Evolutionary conservation across 208 protist species (phyloP), one percentile per base, ranked within the genome.

Genomic region (Blastocrithidia nonstop): DNA sequence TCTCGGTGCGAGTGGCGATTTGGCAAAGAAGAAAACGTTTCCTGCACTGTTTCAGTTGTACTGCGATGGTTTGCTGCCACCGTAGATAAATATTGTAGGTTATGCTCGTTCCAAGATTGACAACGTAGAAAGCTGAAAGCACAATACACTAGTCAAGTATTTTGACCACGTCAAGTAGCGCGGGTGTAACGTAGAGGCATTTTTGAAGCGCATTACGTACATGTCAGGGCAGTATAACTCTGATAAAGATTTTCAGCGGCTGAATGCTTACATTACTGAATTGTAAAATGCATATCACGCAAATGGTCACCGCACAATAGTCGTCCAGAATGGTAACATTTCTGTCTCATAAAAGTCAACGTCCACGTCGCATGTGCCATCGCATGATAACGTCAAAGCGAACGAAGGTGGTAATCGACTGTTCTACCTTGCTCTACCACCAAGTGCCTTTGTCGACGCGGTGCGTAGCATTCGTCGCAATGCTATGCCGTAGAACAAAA

Each of bases 11-110:
- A 89, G 73, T 29, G 84, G 84, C 17, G 88, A 95, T 58, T 66
- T 95, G 8, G 88, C 88, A 2, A 92, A 89, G 57, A 90, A 88
- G 52, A 95, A 95, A 63, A 89, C 83, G 9, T 95, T 92, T 47
- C 88, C 88, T 17, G 88, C 85, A 1, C 63, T 94, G n/a, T 94
- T 93, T 54, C 58, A 81, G 48, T 59, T 95, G 6, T 94, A 82
- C 56, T 83, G 73, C 53, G 53, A 71, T 24, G 83, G 83, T 16
- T 45, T 89, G 19, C 63, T 93, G 13, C 84, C 79, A 0, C 53
- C 39, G n/a, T 27, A 71, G 22, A 52, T 77, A 16, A 77, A 71
- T 44, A 88, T 95, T 22, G 46, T 94, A 23, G 88, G 88, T 20
- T 95, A 95, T 57, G 88, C 88, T 5, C 74, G 88, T 42, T 75